A percentile compares a stretch with the other conserved stretches of the same genome.
Conservation (phyloP, 2,329 filamentous ascomycete genomes). For the Nemania sp. region DNA sequence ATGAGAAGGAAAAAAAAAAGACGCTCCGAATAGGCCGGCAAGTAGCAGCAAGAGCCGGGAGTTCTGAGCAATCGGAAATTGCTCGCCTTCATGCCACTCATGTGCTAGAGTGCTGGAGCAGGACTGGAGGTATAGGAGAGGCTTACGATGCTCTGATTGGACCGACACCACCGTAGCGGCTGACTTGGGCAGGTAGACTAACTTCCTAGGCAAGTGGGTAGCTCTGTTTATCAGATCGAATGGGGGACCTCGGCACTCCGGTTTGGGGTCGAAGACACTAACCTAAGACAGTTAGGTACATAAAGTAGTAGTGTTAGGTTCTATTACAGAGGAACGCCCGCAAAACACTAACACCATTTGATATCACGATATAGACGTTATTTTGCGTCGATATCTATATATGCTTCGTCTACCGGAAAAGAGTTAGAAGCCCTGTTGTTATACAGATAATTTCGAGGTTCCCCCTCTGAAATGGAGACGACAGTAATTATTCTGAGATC, state of each 20-base stretch:
- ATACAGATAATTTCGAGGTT: too few species aligned
- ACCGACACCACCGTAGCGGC: background rate
- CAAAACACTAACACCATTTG: too few species aligned
- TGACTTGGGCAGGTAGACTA: background rate
- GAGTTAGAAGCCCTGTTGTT: too few species aligned
- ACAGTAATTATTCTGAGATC: too few species aligned
- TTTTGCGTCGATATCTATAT: too few species aligned
- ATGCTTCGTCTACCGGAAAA: too few species aligned
- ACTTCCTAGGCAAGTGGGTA: background rate
- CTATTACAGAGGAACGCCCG: constrained; percentile 39
- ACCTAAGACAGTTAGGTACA: too few species aligned
- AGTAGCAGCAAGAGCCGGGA: background rate
- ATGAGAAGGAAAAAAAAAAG: constrained; percentile 6
- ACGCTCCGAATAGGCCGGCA: background rate
- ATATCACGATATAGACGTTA: too few species aligned
- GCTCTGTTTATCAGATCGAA: background rate
- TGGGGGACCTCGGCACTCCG: constrained; percentile 44
- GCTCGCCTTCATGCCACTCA: constrained; percentile 31
- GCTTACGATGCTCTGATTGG: constrained; percentile 27
- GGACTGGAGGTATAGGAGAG: background rate
- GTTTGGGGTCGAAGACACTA: constrained; percentile 43
- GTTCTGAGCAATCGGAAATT: constrained; percentile 15
- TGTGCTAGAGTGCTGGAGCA: constrained; percentile 3
- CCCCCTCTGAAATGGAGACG: too few species aligned
- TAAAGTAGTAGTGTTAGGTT: too few species aligned